A percentile compares a stretch with the other conserved stretches of the same genome.
These are phyloP conservation scores for Eimeria necatrix DNA, from an alignment of 169 alveolate species.

Conservation along the genomic window DNA sequence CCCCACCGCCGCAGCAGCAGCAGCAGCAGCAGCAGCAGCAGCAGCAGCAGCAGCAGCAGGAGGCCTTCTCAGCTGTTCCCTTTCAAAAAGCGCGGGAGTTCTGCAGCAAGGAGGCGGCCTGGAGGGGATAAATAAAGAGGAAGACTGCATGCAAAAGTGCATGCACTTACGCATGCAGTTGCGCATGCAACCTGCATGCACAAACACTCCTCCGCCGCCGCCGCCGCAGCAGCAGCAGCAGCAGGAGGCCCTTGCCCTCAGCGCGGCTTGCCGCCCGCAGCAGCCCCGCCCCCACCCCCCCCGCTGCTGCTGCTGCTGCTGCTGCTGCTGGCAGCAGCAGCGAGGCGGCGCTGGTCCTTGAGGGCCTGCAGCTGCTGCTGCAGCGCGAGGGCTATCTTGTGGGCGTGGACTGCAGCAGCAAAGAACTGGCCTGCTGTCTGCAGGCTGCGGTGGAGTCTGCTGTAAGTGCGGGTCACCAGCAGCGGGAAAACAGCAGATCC, in stretches of 20 bases:
- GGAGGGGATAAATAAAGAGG: too few species aligned
- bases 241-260: too few species aligned
- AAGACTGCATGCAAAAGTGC: neutral
- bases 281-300: too few species aligned
- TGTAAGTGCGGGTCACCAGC: slow-evolving; percentile 36
- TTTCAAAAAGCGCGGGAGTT: too few species aligned
- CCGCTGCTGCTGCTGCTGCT: too few species aligned
- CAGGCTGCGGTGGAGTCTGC: slow-evolving; percentile 1
- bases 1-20: too few species aligned
- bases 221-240: neutral
- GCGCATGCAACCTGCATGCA: neutral
- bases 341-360: neutral
- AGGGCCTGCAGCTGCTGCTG: neutral
- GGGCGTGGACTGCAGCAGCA: neutral
- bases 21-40: too few species aligned
- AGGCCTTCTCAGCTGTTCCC: too few species aligned
- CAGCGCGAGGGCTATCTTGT: neutral
- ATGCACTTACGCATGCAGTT: neutral
- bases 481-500: neutral
- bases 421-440: slow-evolving; percentile 55
- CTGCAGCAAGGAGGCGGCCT: too few species aligned
- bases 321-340: neutral
- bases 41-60: too few species aligned
- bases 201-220: neutral
- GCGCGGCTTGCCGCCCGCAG: too few species aligned